These are phyloP conservation scores for Diaporthe velutina DNA, from an alignment of 2,329 filamentous ascomycete species.

Conservation along the genomic window DNA sequence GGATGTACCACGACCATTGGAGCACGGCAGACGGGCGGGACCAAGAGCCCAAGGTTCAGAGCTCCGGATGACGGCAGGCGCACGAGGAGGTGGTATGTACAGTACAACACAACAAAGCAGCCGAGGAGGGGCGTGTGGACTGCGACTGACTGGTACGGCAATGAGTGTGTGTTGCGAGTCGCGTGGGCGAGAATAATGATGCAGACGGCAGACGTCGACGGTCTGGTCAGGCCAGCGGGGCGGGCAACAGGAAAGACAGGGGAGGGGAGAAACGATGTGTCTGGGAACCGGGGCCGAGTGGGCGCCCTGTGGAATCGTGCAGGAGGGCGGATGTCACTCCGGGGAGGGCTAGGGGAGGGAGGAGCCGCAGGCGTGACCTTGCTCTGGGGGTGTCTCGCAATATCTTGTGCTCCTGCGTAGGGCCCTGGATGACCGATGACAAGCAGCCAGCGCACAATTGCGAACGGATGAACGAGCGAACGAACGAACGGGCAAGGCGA, in stretches of 20 bases:
- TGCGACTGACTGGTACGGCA: not conserved
- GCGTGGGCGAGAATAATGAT: slow-evolving; percentile 26
- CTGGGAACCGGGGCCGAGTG: slow-evolving; percentile 31
- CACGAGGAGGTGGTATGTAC: not conserved
- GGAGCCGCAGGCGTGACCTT: slow-evolving; percentile 38
- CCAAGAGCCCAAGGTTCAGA: slow-evolving; percentile 16
- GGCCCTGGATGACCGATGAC: slow-evolving; percentile 30
- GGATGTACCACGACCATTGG: slow-evolving; percentile 30
- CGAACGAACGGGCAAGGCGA: not conserved
- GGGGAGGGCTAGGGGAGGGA: slow-evolving; percentile 19
- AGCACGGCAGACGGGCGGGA: slow-evolving; percentile 29
- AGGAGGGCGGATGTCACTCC: slow-evolving; percentile 31
- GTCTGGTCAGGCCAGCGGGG: slow-evolving; percentile 27
- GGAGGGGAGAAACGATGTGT: slow-evolving; percentile 1
- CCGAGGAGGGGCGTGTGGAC: not conserved
- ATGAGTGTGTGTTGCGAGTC: slow-evolving; percentile 13
- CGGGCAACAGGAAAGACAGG: not conserved
- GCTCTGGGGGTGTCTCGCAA: not conserved
- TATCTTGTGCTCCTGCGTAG: slow-evolving; percentile 17
- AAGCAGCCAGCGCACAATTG: slow-evolving; percentile 28
- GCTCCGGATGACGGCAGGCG: slow-evolving; percentile 14
- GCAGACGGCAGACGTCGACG: slow-evolving; percentile 30
- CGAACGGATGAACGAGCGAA: slow-evolving; percentile 12
- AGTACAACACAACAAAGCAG: not conserved
- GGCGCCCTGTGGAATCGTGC: slow-evolving; percentile 27